These are phyloP conservation scores for Eucalyptus cloeziana DNA, from an alignment of 345 rosid species.

Conservation along the genomic window DNA sequence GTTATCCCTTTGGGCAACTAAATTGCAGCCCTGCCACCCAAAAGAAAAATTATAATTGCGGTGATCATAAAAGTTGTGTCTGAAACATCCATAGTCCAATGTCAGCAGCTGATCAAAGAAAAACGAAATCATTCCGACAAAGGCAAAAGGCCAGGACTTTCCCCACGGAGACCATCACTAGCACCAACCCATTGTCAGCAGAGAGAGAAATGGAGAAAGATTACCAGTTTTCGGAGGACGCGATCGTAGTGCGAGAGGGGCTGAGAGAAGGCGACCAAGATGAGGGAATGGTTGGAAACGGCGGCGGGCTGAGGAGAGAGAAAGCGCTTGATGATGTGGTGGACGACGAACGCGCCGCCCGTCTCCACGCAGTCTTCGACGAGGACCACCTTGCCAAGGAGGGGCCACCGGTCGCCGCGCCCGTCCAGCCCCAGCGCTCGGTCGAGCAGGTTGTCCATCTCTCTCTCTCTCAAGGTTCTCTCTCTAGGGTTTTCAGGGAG, in stretches of 20 bases:
- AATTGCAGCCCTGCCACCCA: slow-evolving; percentile 63
- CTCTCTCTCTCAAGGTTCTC: background rate
- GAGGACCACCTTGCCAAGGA: slow-evolving; percentile 36
- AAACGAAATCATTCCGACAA: background rate
- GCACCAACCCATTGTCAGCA: background rate
- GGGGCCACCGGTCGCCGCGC: slow-evolving; percentile 19
- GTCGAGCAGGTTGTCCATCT: slow-evolving; percentile 41
- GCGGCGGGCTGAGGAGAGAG: slow-evolving; percentile 34
- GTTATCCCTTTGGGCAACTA: slow-evolving; percentile 41
- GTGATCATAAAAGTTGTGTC: background rate
- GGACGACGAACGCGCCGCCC: slow-evolving; percentile 64
- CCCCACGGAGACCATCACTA: background rate
- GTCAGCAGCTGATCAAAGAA: background rate
- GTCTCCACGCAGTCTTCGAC: slow-evolving; percentile 86
- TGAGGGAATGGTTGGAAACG: slow-evolving; percentile 1
- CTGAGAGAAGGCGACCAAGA: slow-evolving; percentile 70
- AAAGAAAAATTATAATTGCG: background rate
- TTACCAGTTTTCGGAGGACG: slow-evolving; percentile 64
- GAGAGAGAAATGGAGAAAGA: background rate
- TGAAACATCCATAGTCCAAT: background rate
- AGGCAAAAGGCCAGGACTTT: background rate
- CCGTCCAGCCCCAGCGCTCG: slow-evolving; percentile 54
- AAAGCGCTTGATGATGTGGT: slow-evolving; percentile 68
- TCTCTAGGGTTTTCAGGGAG: background rate
- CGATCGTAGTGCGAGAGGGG: slow-evolving; percentile 92